Base-by-base conservation (phyloP, 305 asterid genomes). In the Fraxinus baroniana region DNA sequence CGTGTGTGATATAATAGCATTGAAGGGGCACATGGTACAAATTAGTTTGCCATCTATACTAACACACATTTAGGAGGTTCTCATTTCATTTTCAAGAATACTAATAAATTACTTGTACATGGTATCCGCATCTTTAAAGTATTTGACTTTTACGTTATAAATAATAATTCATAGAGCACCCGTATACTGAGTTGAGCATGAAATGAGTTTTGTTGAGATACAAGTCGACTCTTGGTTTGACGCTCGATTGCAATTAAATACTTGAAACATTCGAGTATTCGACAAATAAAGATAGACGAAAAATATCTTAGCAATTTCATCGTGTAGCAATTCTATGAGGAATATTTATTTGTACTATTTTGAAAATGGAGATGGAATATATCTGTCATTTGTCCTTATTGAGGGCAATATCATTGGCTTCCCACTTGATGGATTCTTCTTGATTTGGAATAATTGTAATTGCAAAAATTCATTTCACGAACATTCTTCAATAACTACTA, bases 1-100 rank as follows among this genome's bases (percentile, higher is more conserved):
- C 44, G 44, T 37, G 66, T 66, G 44, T 12, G 70, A 75, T 78
- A 30, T n/a, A 77, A 9, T 55, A 75, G 82, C 77, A 68, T 76
- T 3, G 55, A 3, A 44, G 89, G 80, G 88, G 83, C 91, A 89
- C 64, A 72, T 83, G 91, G 44, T 37, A 37, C 68, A 36, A 26
- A 76, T 80, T 20, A 30, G 71, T 78, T 52, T 26, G 24, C 68
- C 44, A 72, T n/a, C 76, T 81, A 44, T 78, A 57, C 68, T 37
- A 1, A 37, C 1, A 22, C 57, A 74, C 80, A 72, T 18, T 75
- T 81, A 12, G 33, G 49, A 76, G 33, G 64, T 81, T 73, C 79
- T 13, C 5, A 46, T 0, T 60, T 60, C 70, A 60, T 18, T 60
- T 60, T 60, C 30, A 18, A 7, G 28, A 60, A 60, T n/a, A 18